Base-by-base conservation (phyloP, 768 basidiomycete species). In the Termitomyces sp. region DNA sequence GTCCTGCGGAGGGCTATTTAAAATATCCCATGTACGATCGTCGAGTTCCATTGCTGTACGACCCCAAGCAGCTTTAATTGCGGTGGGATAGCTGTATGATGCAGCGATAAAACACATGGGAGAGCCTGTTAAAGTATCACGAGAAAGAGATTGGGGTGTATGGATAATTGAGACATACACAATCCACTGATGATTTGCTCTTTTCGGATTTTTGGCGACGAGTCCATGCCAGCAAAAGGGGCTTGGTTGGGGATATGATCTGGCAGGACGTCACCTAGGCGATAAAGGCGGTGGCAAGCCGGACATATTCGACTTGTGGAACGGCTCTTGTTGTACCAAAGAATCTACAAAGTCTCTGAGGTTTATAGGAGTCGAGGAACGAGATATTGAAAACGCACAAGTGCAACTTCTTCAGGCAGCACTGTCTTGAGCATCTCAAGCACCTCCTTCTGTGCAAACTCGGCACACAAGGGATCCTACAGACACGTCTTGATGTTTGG, bases 251-350 rank as follows among this genome's bases (percentile, higher is more conserved):
- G 61, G 24, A 81, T 80, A 28, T 85, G 83, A 38, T 84, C 81
- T 3, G 82, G 80, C 1, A 92, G 77, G 1, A 76, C 70, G 54
- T 94, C 91, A 1, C 90, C 90, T 0, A 92, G 73, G 6, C 76
- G 78, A 68, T 92, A 94, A 35, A 92, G 72, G 16, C 91, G 76
- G 70, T 86, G 84, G 68, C 92, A 94, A 0, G 89, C 83, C 2
- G 92, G 91, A 67, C 92, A 94, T 55, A 93, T 81, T 32, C 92
- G 85, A 57, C 86, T 82, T 11, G 78, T 81, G 6, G 80, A 72
- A 2, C 92, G 83, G 68, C 89, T 91, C 74, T 91, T 91, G 77
- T 94, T 94, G 68, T 93, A 92, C 91, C 91, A 93, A 13, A 92
- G 66, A 11, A 90, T 85, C 90, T 91, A 63, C n/a, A 4, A 36